phyloP scores from a whole-genome alignment of 2,329 filamentous ascomycete genomes.

The Verticillium zaregamsianum region DNA sequence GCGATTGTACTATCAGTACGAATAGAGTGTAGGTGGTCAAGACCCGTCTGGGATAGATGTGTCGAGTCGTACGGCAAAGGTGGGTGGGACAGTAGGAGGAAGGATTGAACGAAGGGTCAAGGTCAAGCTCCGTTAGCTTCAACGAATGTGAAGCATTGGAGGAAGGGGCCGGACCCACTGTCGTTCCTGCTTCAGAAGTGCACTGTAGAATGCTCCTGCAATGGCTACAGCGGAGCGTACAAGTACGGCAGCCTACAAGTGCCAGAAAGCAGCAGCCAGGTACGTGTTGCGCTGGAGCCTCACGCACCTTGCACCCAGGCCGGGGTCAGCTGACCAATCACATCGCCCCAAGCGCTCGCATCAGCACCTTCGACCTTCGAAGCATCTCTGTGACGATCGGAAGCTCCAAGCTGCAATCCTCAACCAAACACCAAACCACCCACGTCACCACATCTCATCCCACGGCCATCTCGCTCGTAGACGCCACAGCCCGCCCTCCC shows the following conservation, averaged over 20 bases:
- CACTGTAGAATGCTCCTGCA: background rate
- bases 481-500: slow-evolving; percentile 3
- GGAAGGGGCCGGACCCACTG: background rate
- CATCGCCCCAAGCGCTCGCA: background rate
- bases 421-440: background rate
- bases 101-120: background rate
- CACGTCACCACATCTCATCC: background rate
- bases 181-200: background rate
- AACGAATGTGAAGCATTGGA: background rate
- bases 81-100: background rate
- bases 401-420: background rate
- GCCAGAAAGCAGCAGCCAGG: background rate
- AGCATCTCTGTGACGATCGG: background rate
- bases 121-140: background rate
- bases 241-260: too few relatives aligned
- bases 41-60: background rate
- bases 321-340: background rate
- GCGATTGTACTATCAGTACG: too few relatives aligned
- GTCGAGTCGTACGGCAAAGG: background rate
- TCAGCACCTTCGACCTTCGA: background rate
- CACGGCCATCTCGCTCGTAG: slow-evolving; percentile 6
- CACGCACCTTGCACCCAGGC: slow-evolving; percentile 4
- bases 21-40: too few relatives aligned
- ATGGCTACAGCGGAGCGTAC: too few relatives aligned
- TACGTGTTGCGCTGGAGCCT: slow-evolving; percentile 16